phyloP scores from a whole-genome alignment of 805 yeast species.

The Candida koratica region DNA sequence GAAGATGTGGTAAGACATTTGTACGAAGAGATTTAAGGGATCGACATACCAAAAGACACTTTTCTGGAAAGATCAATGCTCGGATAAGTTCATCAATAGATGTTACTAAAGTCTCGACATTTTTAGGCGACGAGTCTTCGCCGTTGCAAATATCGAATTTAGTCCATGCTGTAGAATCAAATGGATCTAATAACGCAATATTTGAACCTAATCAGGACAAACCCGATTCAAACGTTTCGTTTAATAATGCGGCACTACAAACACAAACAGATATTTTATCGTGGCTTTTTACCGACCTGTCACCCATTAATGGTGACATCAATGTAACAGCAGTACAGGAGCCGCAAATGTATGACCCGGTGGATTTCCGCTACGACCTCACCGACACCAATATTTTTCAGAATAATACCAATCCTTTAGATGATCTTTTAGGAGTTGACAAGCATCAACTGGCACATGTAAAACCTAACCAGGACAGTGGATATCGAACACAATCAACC shows the following conservation, averaged over 20 bases:
- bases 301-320: constrained; percentile 12
- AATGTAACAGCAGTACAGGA: background rate
- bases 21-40: constrained; percentile 57
- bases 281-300: constrained; percentile 37
- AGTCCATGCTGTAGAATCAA: constrained; percentile 14
- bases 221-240: background rate
- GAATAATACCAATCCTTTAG: constrained; percentile 37
- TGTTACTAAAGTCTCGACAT: background rate
- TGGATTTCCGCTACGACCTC: constrained; percentile 20
- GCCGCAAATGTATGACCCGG: constrained; percentile 2
- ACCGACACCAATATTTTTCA: constrained; percentile 37
- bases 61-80: constrained; percentile 8
- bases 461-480: background rate
- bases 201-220: background rate
- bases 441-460: constrained; percentile 1
- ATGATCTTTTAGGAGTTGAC: constrained; percentile 25
- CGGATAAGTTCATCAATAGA: constrained; percentile 11
- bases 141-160: constrained; percentile 20
- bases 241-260: background rate
- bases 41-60: constrained; percentile 33
- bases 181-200: background rate
- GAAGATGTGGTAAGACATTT: constrained; percentile 55
- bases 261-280: constrained; percentile 37
- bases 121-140: constrained; percentile 11
- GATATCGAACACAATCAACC: too few species aligned